phyloP scores from a whole-genome alignment of 768 basidiomycete species.

The Inosperma sp. region DNA sequence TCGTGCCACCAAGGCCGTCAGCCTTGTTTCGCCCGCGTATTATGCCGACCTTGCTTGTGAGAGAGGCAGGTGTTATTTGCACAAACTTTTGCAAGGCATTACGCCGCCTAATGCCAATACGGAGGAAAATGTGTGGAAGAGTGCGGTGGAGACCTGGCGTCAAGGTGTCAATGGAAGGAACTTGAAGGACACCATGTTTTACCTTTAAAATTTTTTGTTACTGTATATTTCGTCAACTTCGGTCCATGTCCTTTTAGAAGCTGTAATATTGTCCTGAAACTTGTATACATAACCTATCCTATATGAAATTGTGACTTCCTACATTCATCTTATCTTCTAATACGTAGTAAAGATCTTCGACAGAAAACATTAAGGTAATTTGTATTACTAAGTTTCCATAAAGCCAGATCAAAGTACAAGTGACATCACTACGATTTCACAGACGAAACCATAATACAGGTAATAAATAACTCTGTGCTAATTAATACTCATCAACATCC shows the following conservation, averaged over 20 bases:
- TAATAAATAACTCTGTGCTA: too few species aligned
- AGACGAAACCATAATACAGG: too few species aligned
- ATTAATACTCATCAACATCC: conserved; percentile 76
- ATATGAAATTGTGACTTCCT: too few species aligned
- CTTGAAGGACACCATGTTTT: conserved; percentile 73
- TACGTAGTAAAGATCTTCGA: too few species aligned
- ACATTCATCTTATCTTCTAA: too few species aligned
- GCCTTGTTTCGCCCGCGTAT: conserved; percentile 75
- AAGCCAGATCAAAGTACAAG: too few species aligned
- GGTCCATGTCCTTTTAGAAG: too few species aligned
- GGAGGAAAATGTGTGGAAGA: conserved; percentile 48
- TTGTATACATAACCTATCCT: background rate
- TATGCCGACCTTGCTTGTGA: conserved; percentile 71
- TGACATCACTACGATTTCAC: too few species aligned
- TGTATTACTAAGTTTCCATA: too few species aligned
- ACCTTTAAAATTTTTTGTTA: conserved; percentile 40
- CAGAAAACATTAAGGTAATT: too few species aligned
- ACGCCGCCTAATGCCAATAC: conserved; percentile 32
- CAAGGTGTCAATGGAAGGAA: conserved; percentile 44
- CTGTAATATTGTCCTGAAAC: too few species aligned
- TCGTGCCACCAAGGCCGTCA: conserved; percentile 84
- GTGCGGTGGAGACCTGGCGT: conserved; percentile 54
- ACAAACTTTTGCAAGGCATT: conserved; percentile 60
- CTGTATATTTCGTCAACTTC: background rate
- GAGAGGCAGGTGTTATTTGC: conserved; percentile 67